These are phyloP conservation scores for Aspergillus sojae DNA, from an alignment of 2,329 filamentous ascomycete species.

Conservation along the genomic window DNA sequence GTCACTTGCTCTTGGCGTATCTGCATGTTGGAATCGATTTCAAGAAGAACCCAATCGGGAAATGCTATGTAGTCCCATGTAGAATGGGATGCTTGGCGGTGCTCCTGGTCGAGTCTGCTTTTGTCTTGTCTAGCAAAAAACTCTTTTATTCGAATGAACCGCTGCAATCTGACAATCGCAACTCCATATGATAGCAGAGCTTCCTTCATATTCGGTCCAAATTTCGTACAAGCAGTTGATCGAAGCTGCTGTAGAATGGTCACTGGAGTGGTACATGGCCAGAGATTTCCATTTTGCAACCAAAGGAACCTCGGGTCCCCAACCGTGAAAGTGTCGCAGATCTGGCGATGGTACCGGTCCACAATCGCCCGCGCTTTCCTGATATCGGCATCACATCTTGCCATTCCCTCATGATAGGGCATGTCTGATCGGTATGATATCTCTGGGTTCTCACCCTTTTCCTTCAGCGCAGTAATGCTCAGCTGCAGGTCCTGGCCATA, in stretches of 20 bases:
- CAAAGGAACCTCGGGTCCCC: constrained; percentile 37
- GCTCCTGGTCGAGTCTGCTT: too few relatives aligned
- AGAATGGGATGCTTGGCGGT: too few relatives aligned
- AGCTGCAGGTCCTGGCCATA: too few relatives aligned
- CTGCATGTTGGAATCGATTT: constrained; percentile 66
- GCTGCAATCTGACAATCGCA: constrained; percentile 46
- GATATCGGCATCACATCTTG: constrained; percentile 19
- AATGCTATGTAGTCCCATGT: constrained; percentile 30
- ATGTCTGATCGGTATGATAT: too few relatives aligned
- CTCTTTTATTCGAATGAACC: constrained; percentile 44
- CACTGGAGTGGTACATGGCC: constrained; percentile 44
- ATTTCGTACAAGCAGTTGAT: constrained; percentile 28
- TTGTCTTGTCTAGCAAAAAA: too few relatives aligned
- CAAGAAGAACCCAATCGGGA: constrained; percentile 67
- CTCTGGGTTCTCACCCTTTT: too few relatives aligned
- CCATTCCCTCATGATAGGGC: neutral
- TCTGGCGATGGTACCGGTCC: constrained; percentile 11
- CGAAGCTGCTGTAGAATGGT: constrained; percentile 50
- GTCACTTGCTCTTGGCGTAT: constrained; percentile 65
- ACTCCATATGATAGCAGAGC: constrained; percentile 44
- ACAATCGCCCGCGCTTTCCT: constrained; percentile 22
- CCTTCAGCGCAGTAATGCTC: too few relatives aligned
- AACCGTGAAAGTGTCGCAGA: constrained; percentile 23
- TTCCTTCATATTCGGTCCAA: constrained; percentile 41
- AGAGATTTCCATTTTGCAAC: constrained; percentile 43